phyloP scores from a whole-genome alignment of 345 rosid genomes.

The Linum usitatissimum region DNA sequence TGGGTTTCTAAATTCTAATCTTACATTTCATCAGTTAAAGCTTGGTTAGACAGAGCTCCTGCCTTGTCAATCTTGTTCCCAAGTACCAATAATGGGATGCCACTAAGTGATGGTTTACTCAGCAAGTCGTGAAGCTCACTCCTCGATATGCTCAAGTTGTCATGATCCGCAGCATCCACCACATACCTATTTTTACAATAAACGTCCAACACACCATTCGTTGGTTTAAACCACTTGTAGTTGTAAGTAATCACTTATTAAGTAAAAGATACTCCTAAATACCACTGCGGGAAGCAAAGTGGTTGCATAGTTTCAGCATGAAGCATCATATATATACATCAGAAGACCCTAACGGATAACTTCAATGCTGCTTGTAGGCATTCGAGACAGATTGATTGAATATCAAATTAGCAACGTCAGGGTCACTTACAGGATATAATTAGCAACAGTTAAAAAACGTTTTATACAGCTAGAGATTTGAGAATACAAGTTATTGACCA shows the following conservation, averaged over 20 bases:
- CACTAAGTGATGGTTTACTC: conserved; percentile 49
- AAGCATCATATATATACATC: too few species aligned
- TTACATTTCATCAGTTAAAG: conserved; percentile 47
- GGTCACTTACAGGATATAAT: neutral
- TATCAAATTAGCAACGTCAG: neutral
- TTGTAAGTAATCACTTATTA: neutral
- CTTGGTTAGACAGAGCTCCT: conserved; percentile 50
- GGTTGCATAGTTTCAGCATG: too few species aligned
- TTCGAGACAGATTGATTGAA: neutral
- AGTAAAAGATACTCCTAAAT: neutral
- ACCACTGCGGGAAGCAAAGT: too few species aligned
- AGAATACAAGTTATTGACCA: neutral
- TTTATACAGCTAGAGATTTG: neutral
- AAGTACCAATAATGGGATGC: conserved; percentile 59
- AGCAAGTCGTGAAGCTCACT: conserved; percentile 64
- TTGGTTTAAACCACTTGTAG: neutral
- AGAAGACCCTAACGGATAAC: too few species aligned
- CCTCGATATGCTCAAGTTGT: conserved; percentile 47
- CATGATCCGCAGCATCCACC: conserved; percentile 62
- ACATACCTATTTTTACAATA: conserved; percentile 37
- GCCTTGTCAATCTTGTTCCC: conserved; percentile 68
- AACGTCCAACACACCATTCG: neutral
- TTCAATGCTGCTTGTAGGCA: neutral
- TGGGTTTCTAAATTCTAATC: conserved; percentile 1
- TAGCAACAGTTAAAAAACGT: neutral